Conservation (phyloP, 2,329 filamentous ascomycete species). For the Xylariaceae sp. region DNA sequence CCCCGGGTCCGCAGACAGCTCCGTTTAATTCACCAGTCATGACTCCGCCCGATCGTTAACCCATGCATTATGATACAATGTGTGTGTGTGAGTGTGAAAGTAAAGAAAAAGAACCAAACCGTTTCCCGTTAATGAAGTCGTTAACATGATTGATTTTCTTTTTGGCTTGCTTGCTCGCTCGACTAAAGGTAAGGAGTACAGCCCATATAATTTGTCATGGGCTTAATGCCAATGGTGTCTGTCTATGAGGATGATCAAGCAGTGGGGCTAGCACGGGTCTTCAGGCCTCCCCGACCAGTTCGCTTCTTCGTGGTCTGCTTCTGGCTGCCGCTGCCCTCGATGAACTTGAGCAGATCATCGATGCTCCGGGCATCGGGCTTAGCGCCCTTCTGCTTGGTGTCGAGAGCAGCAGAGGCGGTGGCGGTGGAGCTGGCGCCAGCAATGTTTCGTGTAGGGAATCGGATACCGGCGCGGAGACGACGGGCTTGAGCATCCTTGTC, state of each 20-base stretch:
- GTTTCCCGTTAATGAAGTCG: neutral
- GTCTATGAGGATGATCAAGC: constrained; percentile 7
- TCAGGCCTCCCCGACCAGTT: constrained; percentile 49
- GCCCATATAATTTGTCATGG: too few species aligned
- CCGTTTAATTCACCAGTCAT: neutral
- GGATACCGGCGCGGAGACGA: constrained; percentile 64
- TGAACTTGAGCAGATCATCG: constrained; percentile 89
- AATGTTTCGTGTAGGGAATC: constrained; percentile 60
- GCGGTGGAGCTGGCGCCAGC: constrained; percentile 47
- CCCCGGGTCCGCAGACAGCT: neutral
- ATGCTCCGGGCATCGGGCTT: constrained; percentile 70
- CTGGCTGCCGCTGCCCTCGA: constrained; percentile 66
- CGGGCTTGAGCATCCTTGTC: constrained; percentile 78
- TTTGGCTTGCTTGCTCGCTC: too few species aligned
- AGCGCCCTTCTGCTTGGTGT: constrained; percentile 28
- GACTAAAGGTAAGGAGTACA: neutral
- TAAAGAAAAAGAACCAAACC: neutral
- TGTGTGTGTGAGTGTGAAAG: too few species aligned
- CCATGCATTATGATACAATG: constrained; percentile 10
- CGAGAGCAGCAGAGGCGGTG: constrained; percentile 33
- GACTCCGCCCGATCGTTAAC: neutral
- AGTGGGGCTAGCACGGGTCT: constrained; percentile 41
- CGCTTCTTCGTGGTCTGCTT: constrained; percentile 52
- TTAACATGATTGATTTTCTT: neutral
- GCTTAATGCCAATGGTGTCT: neutral